phyloP scores from a whole-genome alignment of 768 basidiomycete species.

The Mycena olivaceomarginata region DNA sequence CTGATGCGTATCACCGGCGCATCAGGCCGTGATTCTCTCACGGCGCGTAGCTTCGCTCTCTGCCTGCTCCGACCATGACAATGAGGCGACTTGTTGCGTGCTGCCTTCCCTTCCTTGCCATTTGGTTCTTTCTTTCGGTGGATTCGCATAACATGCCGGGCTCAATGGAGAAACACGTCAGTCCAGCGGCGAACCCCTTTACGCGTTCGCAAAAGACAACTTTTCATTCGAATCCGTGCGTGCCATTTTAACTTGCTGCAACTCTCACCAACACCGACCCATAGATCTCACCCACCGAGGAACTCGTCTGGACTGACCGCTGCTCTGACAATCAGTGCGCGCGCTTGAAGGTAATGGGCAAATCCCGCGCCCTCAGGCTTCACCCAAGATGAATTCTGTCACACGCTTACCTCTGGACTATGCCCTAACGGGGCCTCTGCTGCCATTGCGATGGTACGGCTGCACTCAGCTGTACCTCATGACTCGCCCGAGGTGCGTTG shows the following conservation, averaged over 20 bases:
- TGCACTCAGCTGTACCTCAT: too few species aligned
- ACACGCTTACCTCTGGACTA: conserved; percentile 44
- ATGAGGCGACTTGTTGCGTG: not conserved
- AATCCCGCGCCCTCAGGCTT: not conserved
- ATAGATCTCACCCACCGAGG: conserved; percentile 23
- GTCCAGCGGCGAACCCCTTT: too few species aligned
- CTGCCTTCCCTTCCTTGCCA: not conserved
- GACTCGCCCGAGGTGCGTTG: conserved; percentile 38
- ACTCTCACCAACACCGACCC: not conserved
- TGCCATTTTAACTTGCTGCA: not conserved
- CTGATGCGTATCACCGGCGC: too few species aligned
- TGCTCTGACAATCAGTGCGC: conserved; percentile 28
- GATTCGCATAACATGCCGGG: not conserved
- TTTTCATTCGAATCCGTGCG: conserved; percentile 1
- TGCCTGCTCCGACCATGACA: not conserved
- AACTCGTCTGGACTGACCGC: conserved; percentile 29
- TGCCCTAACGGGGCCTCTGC: too few species aligned
- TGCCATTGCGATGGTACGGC: too few species aligned
- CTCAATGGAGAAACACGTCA: too few species aligned
- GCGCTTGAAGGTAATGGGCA: too few species aligned
- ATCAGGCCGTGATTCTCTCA: too few species aligned
- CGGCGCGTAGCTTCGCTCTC: too few species aligned
- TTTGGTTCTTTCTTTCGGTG: not conserved
- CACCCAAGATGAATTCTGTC: not conserved
- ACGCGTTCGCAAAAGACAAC: not conserved